These are phyloP conservation scores for Geranium brycei DNA, from an alignment of 345 rosid species.

Conservation along the genomic window DNA sequence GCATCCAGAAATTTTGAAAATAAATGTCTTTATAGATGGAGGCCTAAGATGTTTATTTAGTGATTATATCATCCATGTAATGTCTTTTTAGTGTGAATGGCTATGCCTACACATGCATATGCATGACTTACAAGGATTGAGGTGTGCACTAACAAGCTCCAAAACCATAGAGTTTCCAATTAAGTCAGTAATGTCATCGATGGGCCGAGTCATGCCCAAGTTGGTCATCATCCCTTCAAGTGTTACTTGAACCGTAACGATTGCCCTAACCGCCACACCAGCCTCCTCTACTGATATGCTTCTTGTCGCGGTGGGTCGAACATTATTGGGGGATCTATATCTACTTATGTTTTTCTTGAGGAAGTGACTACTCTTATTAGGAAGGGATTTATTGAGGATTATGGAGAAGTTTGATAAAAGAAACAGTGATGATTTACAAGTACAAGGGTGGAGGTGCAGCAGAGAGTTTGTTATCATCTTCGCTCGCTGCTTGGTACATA, in stretches of 20 bases:
- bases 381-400: neutral
- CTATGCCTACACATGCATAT: neutral
- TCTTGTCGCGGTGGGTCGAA: neutral
- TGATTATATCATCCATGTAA: too few relatives aligned
- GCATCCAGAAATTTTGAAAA: too few relatives aligned
- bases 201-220: slow-evolving; percentile 17
- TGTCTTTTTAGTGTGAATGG: too few relatives aligned
- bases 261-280: slow-evolving; percentile 19
- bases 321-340: neutral
- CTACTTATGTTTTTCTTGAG: too few relatives aligned
- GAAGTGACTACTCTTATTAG: neutral
- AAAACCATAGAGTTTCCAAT: slow-evolving; percentile 36
- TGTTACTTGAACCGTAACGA: slow-evolving; percentile 23
- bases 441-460: neutral
- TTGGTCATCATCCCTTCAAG: slow-evolving; percentile 18
- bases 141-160: slow-evolving; percentile 47
- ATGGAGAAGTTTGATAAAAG: neutral
- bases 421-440: neutral
- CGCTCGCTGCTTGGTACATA: too few relatives aligned
- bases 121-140: slow-evolving; percentile 35
- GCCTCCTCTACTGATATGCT: neutral
- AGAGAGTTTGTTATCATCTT: neutral
- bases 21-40: too few relatives aligned
- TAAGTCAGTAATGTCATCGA: slow-evolving; percentile 34
- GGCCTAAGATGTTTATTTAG: too few relatives aligned